These are phyloP conservation scores for Eucalyptus marginata DNA, from an alignment of 345 rosid species.

Conservation along the genomic window DNA sequence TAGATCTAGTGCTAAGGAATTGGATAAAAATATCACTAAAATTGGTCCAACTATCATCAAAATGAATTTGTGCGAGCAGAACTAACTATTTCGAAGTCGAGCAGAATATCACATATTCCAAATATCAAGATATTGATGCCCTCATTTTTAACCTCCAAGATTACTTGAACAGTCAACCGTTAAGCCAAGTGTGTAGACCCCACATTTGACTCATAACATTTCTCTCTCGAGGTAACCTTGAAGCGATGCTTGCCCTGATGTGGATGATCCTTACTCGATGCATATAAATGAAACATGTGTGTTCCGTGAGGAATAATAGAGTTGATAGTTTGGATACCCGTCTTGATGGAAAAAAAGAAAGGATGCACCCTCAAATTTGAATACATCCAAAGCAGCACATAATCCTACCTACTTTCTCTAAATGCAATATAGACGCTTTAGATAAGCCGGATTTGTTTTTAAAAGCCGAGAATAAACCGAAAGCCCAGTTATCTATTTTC, in stretches of 20 bases:
- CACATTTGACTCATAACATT: neutral
- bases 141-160: neutral
- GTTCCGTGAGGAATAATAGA: neutral
- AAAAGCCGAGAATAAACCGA: neutral
- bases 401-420: neutral
- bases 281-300: neutral
- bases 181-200: neutral
- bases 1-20: neutral
- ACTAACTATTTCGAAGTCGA: neutral
- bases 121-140: neutral
- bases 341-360: neutral
- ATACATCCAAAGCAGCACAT: neutral
- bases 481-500: neutral
- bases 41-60: neutral
- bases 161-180: rapidly evolving
- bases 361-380: neutral
- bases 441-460: neutral
- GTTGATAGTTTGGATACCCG: neutral
- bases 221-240: neutral
- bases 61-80: neutral
- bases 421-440: neutral
- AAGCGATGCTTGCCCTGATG: neutral
- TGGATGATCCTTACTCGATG: neutral
- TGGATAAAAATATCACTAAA: neutral
- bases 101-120: neutral